Evolutionary conservation across 1,284 basidiomycete species (phyloP).

Genomic region (Coniferiporia sulphurascens): DNA sequence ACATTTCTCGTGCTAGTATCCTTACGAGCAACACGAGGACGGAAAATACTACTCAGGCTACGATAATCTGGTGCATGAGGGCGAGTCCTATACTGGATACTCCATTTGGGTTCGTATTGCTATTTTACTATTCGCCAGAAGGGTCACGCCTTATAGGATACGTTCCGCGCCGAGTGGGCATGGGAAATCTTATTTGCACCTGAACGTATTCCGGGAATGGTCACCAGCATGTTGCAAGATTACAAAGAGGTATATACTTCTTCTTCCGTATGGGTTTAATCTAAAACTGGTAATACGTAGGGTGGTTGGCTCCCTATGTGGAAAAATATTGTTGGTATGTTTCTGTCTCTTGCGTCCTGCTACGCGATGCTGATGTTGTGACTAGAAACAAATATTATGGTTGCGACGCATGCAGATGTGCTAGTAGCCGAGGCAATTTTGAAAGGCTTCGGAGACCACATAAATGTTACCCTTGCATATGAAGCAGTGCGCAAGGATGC

Average conservation of each 20-base stretch:
- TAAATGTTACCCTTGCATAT: conserved; percentile 65
- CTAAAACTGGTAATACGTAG: conserved; percentile 30
- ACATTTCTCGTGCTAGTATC: conserved; percentile 55
- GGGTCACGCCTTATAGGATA: conserved; percentile 45
- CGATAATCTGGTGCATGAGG: conserved; percentile 57
- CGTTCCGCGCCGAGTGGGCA: conserved; percentile 74
- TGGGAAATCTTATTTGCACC: conserved; percentile 76
- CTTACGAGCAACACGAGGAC: conserved; percentile 71
- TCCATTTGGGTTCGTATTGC: conserved; percentile 65
- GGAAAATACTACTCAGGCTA: conserved; percentile 76
- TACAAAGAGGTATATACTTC: conserved; percentile 51
- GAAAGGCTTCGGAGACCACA: conserved; percentile 53
- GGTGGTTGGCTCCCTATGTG: conserved; percentile 88
- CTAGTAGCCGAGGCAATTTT: conserved; percentile 74
- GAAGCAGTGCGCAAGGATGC: conserved; percentile 76
- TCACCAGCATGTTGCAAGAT: conserved; percentile 78
- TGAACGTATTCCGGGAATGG: conserved; percentile 69
- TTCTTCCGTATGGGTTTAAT: neutral
- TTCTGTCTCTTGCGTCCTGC: neutral
- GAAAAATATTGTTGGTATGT: conserved; percentile 76
- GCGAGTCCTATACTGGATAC: conserved; percentile 74
- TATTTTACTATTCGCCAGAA: neutral
- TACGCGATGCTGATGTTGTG: neutral
- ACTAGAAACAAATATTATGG: conserved; percentile 71
- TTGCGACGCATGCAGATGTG: conserved; percentile 77